Percentiles rank a stretch among this genome's conserved stretches.
phyloP scores from a whole-genome alignment of 768 basidiomycete species.

The Calocera viscosa region DNA sequence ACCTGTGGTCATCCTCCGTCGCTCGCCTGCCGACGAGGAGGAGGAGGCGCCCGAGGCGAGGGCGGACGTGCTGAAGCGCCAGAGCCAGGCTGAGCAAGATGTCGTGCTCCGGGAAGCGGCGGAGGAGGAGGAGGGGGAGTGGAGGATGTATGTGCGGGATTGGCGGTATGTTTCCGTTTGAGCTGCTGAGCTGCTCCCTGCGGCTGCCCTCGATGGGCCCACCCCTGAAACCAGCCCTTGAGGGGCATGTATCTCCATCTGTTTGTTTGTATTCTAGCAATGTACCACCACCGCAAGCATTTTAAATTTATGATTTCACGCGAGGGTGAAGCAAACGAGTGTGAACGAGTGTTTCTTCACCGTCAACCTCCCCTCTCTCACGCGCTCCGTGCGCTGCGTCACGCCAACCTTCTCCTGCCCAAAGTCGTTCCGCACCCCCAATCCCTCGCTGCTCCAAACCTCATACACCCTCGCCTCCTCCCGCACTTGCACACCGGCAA shows the following conservation, averaged over 20 bases:
- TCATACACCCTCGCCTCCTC: conserved; percentile 35
- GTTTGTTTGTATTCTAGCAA: too few relatives aligned
- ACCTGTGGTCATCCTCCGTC: not conserved
- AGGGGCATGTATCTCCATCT: not conserved
- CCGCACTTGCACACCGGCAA: conserved; percentile 20
- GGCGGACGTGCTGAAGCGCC: not conserved
- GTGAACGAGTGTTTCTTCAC: conserved; percentile 39
- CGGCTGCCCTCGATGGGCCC: too few relatives aligned
- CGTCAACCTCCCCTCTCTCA: conserved; percentile 29
- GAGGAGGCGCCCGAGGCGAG: not conserved
- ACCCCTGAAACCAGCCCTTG: not conserved
- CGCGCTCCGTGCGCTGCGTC: conserved; percentile 24
- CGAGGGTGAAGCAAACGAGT: not conserved
- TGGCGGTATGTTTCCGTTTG: not conserved
- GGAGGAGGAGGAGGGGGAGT: not conserved
- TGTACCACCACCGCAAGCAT: too few relatives aligned
- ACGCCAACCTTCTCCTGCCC: conserved; percentile 29
- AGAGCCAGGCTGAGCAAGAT: not conserved
- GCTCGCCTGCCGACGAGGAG: not conserved
- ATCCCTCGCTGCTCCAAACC: conserved; percentile 36
- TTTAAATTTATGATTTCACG: too few relatives aligned
- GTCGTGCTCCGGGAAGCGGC: not conserved
- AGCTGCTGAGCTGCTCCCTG: too few relatives aligned
- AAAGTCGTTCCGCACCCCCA: conserved; percentile 11
- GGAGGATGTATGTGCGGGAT: not conserved